Conservation (phyloP, 2,329 filamentous ascomycete genomes). For the Paracoccidioides lutzii region DNA sequence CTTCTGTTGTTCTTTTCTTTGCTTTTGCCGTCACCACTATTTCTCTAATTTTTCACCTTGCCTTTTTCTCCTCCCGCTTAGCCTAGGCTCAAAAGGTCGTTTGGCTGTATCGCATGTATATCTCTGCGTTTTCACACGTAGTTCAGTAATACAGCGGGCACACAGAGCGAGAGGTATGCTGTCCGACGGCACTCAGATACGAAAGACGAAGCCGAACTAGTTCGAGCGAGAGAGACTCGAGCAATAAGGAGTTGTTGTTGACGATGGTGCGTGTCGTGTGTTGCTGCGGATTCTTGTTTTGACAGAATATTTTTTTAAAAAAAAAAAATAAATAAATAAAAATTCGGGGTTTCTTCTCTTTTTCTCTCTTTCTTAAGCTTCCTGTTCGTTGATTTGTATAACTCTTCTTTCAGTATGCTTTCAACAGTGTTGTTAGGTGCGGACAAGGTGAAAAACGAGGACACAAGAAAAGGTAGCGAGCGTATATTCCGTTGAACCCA, state of each 20-base stretch:
- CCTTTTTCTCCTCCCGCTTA: neutral
- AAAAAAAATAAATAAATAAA: neutral
- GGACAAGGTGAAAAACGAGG: slow-evolving; percentile 1
- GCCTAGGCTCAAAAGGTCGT: neutral
- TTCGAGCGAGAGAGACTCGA: neutral
- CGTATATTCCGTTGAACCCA: slow-evolving; percentile 23
- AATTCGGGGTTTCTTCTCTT: neutral
- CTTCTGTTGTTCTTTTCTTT: slow-evolving; percentile 1
- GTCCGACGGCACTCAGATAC: neutral
- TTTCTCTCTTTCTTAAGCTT: neutral
- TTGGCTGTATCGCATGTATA: neutral
- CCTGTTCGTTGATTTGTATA: neutral
- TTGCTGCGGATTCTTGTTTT: neutral
- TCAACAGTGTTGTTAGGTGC: neutral
- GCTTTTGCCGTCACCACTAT: slow-evolving; percentile 5
- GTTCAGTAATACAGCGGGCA: slow-evolving; percentile 3
- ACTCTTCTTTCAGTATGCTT: neutral
- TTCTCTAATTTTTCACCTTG: slow-evolving; percentile 9
- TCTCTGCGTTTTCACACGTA: neutral
- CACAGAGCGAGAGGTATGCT: neutral
- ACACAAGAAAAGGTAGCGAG: slow-evolving; percentile 25
- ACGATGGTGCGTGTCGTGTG: neutral
- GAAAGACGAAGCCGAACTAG: neutral
- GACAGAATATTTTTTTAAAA: neutral
- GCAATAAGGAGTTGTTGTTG: neutral